A percentile compares a stretch with the other conserved stretches of the same genome.
Conservation (phyloP, 306 rosid species). For the Lathyrus oleraceus region DNA sequence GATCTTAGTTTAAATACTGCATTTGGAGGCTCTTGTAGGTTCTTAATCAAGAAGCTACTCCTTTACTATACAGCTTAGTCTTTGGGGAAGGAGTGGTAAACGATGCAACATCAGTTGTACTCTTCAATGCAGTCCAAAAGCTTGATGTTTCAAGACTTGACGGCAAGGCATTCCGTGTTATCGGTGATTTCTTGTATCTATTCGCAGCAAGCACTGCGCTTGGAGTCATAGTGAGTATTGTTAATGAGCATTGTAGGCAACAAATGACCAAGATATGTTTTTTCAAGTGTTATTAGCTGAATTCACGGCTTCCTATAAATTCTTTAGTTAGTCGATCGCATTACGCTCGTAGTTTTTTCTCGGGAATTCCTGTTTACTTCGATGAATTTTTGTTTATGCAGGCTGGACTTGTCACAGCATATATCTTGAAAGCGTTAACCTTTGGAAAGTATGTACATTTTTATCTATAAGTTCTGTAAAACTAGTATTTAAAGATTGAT, state of each 20-base stretch:
- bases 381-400: slow-evolving; percentile 31
- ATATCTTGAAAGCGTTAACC: slow-evolving; percentile 63
- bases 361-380: background rate
- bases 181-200: slow-evolving; percentile 74
- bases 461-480: background rate
- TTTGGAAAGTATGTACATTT: slow-evolving; percentile 60
- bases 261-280: background rate
- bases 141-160: slow-evolving; percentile 55
- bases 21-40: slow-evolving; percentile 51
- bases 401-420: slow-evolving; percentile 82
- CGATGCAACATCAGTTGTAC: slow-evolving; percentile 93
- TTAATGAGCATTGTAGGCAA: background rate
- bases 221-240: slow-evolving; percentile 62
- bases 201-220: slow-evolving; percentile 81
- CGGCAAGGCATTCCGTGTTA: slow-evolving; percentile 38
- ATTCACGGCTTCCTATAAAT: slow-evolving; percentile 2
- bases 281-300: background rate
- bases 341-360: background rate
- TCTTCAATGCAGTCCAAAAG: slow-evolving; percentile 86
- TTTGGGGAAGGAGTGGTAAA: slow-evolving; percentile 97
- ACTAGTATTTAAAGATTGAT: slow-evolving; percentile 4
- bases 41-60: slow-evolving; percentile 88
- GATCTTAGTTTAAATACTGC: slow-evolving; percentile 16
- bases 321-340: background rate
- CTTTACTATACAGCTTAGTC: slow-evolving; percentile 83